Percentiles rank a stretch among this genome's conserved stretches.
These are phyloP conservation scores for Skeletonema tropicum DNA, from an alignment of 108 stramenopile species.

Conservation along the genomic window DNA sequence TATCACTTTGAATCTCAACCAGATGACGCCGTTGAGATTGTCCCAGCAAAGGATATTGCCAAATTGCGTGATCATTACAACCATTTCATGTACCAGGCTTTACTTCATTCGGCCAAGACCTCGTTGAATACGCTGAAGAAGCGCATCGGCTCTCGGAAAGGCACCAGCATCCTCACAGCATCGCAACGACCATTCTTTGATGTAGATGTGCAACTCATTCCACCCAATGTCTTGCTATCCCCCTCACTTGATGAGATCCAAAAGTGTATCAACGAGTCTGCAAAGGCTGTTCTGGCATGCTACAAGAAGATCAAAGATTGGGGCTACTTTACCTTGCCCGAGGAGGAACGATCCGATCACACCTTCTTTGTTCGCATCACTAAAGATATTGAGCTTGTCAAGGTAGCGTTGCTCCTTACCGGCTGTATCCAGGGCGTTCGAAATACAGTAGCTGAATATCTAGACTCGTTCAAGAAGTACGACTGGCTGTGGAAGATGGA, in stretches of 20 bases:
- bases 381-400: conserved; percentile 90
- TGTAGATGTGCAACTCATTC: conserved; percentile 86
- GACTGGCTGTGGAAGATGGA: conserved; percentile 91
- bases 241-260: conserved; percentile 91
- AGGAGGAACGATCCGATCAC: conserved; percentile 38
- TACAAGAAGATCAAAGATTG: conserved; percentile 84
- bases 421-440: conserved; percentile 89
- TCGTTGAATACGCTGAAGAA: conserved; percentile 91
- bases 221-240: conserved; percentile 68
- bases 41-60: conserved; percentile 66
- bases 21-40: conserved; percentile 56
- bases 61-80: conserved; percentile 91
- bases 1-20: conserved; percentile 73
- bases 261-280: conserved; percentile 86
- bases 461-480: conserved; percentile 69
- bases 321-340: conserved; percentile 41
- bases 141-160: conserved; percentile 69
- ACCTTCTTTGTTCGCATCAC: conserved; percentile 91
- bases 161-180: conserved; percentile 55
- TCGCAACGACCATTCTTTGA: conserved; percentile 84
- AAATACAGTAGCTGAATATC: conserved; percentile 87
- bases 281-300: conserved; percentile 84
- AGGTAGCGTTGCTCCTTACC: conserved; percentile 88
- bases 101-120: conserved; percentile 86
- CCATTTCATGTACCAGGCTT: conserved; percentile 92